phyloP scores from a whole-genome alignment of 2,329 filamentous ascomycete genomes.

The Lecanosticta acicola region DNA sequence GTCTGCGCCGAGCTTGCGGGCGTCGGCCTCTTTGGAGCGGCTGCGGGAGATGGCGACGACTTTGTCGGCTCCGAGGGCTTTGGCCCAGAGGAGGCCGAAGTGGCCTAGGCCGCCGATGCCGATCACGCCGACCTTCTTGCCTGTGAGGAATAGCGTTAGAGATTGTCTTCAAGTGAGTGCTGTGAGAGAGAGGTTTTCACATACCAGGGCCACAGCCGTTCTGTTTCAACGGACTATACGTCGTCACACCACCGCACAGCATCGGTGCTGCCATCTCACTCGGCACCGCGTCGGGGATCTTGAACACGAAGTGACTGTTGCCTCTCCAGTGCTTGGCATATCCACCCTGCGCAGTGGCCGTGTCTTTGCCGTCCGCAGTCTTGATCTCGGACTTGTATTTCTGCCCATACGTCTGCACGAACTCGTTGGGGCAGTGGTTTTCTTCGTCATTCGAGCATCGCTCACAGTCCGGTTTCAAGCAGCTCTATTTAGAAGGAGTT shows the following conservation, averaged over 20 bases:
- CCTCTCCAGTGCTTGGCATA: conserved; percentile 49
- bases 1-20: conserved; percentile 56
- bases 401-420: conserved; percentile 20
- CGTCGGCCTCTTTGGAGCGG: conserved; percentile 54
- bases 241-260: conserved; percentile 71
- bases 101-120: conserved; percentile 62
- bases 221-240: conserved; percentile 62
- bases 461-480: conserved; percentile 45
- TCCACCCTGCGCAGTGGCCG: conserved; percentile 51
- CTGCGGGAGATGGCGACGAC: conserved; percentile 63
- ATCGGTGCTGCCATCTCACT: conserved; percentile 58
- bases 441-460: conserved; percentile 46
- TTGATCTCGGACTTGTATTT: too few relatives aligned
- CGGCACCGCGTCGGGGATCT: conserved; percentile 46
- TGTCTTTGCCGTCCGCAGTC: too few relatives aligned
- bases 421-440: conserved; percentile 35
- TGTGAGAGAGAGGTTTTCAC: too few relatives aligned
- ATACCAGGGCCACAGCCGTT: conserved; percentile 63
- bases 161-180: too few relatives aligned
- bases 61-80: conserved; percentile 61
- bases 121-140: conserved; percentile 64
- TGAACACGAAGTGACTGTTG: conserved; percentile 49
- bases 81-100: conserved; percentile 64
- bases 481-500: too few relatives aligned
- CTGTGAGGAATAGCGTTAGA: too few relatives aligned